Evolutionary conservation across 805 yeast genomes (phyloP).

Genomic region (Candida silvicultrix): DNA sequence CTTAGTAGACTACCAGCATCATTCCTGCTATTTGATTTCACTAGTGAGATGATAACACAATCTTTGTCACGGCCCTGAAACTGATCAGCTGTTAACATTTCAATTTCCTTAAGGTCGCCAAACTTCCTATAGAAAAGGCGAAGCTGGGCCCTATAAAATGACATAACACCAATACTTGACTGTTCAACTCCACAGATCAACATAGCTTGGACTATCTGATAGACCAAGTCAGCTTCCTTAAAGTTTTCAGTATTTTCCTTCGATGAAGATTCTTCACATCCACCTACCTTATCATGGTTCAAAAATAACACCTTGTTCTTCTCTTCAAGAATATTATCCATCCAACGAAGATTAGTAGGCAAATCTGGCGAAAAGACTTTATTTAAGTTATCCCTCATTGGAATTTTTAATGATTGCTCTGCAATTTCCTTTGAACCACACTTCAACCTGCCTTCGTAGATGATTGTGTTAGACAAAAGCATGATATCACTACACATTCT

Average conservation of each 20-base stretch:
- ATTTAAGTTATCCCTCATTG: slow-evolving; percentile 21
- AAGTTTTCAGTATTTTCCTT: slow-evolving; percentile 72
- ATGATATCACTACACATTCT: slow-evolving; percentile 90
- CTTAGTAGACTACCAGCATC: slow-evolving; percentile 71
- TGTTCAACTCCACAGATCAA: slow-evolving; percentile 52
- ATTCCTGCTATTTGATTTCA: slow-evolving; percentile 63
- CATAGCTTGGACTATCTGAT: slow-evolving; percentile 56
- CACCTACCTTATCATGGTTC: slow-evolving; percentile 68
- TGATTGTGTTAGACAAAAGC: slow-evolving; percentile 71
- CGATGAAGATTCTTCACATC: slow-evolving; percentile 38
- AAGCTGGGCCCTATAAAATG: slow-evolving; percentile 82
- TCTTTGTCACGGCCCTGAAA: slow-evolving; percentile 96
- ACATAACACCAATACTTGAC: slow-evolving; percentile 74
- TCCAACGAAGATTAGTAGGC: slow-evolving; percentile 38
- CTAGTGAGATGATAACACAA: slow-evolving; percentile 84
- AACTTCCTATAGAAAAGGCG: slow-evolving; percentile 32
- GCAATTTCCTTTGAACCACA: slow-evolving; percentile 72
- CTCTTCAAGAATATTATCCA: slow-evolving; percentile 47
- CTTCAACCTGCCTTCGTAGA: slow-evolving; percentile 67
- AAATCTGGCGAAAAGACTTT: slow-evolving; percentile 2
- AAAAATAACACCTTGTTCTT: slow-evolving; percentile 64
- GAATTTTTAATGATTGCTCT: slow-evolving; percentile 45
- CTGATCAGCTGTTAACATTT: slow-evolving; percentile 87
- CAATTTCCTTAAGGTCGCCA: slow-evolving; percentile 40
- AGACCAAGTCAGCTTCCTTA: slow-evolving; percentile 62